Evolutionary conservation across 2,329 filamentous ascomycete species (phyloP).

Genomic region (Fusarium falciforme): DNA sequence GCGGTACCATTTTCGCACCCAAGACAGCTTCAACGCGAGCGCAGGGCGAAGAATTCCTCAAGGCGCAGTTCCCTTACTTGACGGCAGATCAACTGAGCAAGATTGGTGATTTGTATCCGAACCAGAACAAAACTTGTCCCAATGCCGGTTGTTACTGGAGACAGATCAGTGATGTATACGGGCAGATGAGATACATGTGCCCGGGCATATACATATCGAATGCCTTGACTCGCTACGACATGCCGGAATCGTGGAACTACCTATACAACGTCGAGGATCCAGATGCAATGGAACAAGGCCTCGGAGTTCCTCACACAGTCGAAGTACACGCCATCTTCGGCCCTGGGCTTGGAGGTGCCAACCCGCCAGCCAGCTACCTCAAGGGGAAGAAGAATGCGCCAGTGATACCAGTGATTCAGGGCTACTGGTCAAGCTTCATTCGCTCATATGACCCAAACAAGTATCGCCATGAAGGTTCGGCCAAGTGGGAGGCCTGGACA

Average conservation of each 20-base stretch:
- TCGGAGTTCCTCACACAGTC: conserved; percentile 74
- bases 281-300: conserved; percentile 60
- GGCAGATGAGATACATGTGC: conserved; percentile 52
- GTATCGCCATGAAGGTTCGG: conserved; percentile 46
- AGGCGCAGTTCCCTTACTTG: conserved; percentile 50
- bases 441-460: conserved; percentile 72
- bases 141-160: conserved; percentile 51
- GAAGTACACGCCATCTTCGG: conserved; percentile 78
- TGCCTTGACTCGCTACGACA: conserved; percentile 45
- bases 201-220: conserved; percentile 48
- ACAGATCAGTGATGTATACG: conserved; percentile 51
- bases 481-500: conserved; percentile 56
- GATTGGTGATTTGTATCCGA: conserved; percentile 51
- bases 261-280: conserved; percentile 75
- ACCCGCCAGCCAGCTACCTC: conserved; percentile 67
- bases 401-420: conserved; percentile 71
- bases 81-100: conserved; percentile 46
- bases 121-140: conserved; percentile 49
- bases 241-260: conserved; percentile 71
- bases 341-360: conserved; percentile 59
- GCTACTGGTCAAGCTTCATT: conserved; percentile 82
- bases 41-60: conserved; percentile 49
- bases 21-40: conserved; percentile 46
- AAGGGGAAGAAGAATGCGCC: conserved; percentile 62
- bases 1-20: conserved; percentile 52